Evolutionary conservation across 805 yeast species (phyloP).

Genomic region (Kurtzmaniella cleridarum): DNA sequence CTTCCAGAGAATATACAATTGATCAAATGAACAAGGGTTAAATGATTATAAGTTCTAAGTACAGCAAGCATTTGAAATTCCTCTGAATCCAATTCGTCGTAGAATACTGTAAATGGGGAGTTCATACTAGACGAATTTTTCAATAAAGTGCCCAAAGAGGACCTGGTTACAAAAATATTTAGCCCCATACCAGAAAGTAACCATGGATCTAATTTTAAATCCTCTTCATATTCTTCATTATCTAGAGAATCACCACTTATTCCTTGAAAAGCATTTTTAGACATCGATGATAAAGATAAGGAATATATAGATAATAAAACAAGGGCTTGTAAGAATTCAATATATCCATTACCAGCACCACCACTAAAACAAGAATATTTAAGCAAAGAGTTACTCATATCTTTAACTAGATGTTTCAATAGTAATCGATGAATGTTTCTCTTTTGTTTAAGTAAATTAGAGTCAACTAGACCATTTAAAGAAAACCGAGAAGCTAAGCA

Average conservation of each 20-base stretch:
- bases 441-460: conserved; percentile 15
- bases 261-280: conserved; percentile 12
- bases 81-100: conserved; percentile 28
- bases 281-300: conserved; percentile 48
- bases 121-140: conserved; percentile 1
- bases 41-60: conserved; percentile 66
- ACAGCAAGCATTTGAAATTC: conserved; percentile 51
- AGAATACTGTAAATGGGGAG: conserved; percentile 24
- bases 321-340: conserved; percentile 65
- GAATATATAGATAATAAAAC: conserved; percentile 64
- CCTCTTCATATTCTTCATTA: conserved; percentile 6
- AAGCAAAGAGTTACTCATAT: conserved; percentile 42
- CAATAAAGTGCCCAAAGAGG: conserved; percentile 39
- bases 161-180: conserved; percentile 52
- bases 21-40: conserved; percentile 62
- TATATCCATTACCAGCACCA: conserved; percentile 18
- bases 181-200: conserved; percentile 60
- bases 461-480: conserved; percentile 18
- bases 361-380: conserved; percentile 20
- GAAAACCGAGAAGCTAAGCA: conserved; percentile 53
- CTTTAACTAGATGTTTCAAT: conserved; percentile 43
- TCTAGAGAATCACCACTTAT: conserved; percentile 10
- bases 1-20: conserved; percentile 63
- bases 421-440: conserved; percentile 36
- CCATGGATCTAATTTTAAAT: conserved; percentile 63